phyloP scores from a whole-genome alignment of 106 monocot species.

The Dendrobium officinale region DNA sequence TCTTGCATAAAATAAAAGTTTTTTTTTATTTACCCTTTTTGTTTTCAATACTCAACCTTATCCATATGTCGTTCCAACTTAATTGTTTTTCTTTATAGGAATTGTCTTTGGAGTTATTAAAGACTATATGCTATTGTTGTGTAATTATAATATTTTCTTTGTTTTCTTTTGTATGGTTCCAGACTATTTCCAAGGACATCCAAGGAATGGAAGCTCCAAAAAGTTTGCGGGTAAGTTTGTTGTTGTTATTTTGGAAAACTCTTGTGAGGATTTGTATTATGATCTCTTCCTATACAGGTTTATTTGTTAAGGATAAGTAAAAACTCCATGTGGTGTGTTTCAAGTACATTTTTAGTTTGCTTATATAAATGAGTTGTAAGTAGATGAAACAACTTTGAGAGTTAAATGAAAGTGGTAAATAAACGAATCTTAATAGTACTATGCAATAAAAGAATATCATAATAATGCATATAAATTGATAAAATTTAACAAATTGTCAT shows the following conservation, averaged over 20 bases:
- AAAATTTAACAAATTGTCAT: not conserved
- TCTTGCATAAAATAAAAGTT: too few relatives aligned
- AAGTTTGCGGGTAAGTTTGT: conserved; percentile 51
- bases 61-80: too few relatives aligned
- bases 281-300: conserved; percentile 24
- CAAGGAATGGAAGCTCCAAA: conserved; percentile 74
- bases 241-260: not conserved
- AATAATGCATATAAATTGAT: not conserved
- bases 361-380: not conserved
- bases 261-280: not conserved
- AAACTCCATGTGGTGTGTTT: not conserved
- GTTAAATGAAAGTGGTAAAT: not conserved
- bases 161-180: conserved; percentile 9
- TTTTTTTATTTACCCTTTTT: not conserved
- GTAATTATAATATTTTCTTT: not conserved
- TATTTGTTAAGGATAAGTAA: not conserved
- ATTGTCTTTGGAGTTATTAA: not conserved
- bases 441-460: too few relatives aligned
- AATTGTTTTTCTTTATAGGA: not conserved
- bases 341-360: not conserved
- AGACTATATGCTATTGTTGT: not conserved
- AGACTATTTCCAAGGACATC: conserved; percentile 77
- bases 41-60: not conserved
- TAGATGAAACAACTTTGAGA: not conserved
- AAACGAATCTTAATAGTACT: too few relatives aligned